Percentiles rank a stretch among this genome's conserved stretches.
Conservation (phyloP, 179 eudicot species). For the Monotropa hypopitys region DNA sequence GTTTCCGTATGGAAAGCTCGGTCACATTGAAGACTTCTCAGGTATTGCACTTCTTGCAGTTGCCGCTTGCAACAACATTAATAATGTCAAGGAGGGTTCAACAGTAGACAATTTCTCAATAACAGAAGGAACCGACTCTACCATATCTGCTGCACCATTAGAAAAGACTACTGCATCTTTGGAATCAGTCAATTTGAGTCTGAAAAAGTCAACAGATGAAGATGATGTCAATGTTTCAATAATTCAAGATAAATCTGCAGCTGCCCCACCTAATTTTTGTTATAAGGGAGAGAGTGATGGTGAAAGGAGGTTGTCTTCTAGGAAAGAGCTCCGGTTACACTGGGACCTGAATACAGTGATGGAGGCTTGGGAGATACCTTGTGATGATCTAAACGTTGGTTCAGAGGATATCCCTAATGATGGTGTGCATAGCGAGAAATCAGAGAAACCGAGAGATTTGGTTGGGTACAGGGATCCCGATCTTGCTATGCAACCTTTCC, state of each 20-base stretch:
- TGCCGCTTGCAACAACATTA: conserved; percentile 49
- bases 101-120: conserved; percentile 17
- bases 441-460: conserved; percentile 11
- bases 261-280: conserved; percentile 13
- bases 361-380: conserved; percentile 58
- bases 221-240: conserved; percentile 4
- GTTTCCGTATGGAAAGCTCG: neutral
- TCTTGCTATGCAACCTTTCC: conserved; percentile 10
- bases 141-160: neutral
- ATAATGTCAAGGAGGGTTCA: conserved; percentile 18
- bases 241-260: conserved; percentile 13
- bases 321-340: conserved; percentile 31
- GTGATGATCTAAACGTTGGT: conserved; percentile 18
- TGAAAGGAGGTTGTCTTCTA: conserved; percentile 15
- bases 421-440: conserved; percentile 10
- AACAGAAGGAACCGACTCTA: conserved; percentile 7
- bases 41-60: conserved; percentile 81
- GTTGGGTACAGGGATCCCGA: conserved; percentile 6
- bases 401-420: conserved; percentile 4
- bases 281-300: conserved; percentile 19
- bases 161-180: conserved; percentile 5
- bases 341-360: conserved; percentile 63
- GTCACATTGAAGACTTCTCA: conserved; percentile 39
- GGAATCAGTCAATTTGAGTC: neutral
- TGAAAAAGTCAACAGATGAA: neutral